Percentiles rank a stretch among this genome's conserved stretches.
phyloP scores from a whole-genome alignment of 768 basidiomycete species.

The Boletus rex-veris region DNA sequence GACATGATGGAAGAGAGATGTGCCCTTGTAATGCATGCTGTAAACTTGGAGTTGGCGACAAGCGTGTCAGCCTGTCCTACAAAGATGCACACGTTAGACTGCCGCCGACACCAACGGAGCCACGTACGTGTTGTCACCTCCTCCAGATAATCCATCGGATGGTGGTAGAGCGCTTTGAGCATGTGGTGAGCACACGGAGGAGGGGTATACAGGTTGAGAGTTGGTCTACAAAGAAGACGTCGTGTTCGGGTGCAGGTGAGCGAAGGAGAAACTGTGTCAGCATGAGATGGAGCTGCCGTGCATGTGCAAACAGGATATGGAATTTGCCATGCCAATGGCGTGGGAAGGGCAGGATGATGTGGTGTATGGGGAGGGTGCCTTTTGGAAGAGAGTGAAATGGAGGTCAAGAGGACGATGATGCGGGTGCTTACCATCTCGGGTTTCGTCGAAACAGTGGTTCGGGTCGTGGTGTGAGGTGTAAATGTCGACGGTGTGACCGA shows the following conservation, averaged over 20 bases:
- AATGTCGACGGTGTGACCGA: constrained; percentile 82
- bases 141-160: constrained; percentile 88
- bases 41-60: constrained; percentile 89
- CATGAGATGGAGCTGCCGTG: constrained; percentile 82
- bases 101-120: background rate
- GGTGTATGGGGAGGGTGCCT: constrained; percentile 80
- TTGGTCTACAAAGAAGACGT: constrained; percentile 94
- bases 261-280: constrained; percentile 48
- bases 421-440: constrained; percentile 63
- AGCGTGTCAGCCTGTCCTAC: constrained; percentile 86
- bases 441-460: constrained; percentile 89
- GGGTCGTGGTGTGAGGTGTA: constrained; percentile 94
- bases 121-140: constrained; percentile 81
- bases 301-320: constrained; percentile 86
- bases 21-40: constrained; percentile 70
- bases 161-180: constrained; percentile 75
- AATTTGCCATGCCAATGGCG: constrained; percentile 76
- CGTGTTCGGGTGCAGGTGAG: constrained; percentile 46
- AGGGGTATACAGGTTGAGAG: constrained; percentile 90
- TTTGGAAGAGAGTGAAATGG: background rate
- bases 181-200: constrained; percentile 58
- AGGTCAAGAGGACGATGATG: constrained; percentile 10
- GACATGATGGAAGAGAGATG: constrained; percentile 68
- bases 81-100: background rate
- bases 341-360: constrained; percentile 73